Evolutionary conservation across 371 early-diverging fungal species (phyloP), one percentile per base, ranked within the genome.

Genomic region (Lichtheimia ramosa): DNA sequence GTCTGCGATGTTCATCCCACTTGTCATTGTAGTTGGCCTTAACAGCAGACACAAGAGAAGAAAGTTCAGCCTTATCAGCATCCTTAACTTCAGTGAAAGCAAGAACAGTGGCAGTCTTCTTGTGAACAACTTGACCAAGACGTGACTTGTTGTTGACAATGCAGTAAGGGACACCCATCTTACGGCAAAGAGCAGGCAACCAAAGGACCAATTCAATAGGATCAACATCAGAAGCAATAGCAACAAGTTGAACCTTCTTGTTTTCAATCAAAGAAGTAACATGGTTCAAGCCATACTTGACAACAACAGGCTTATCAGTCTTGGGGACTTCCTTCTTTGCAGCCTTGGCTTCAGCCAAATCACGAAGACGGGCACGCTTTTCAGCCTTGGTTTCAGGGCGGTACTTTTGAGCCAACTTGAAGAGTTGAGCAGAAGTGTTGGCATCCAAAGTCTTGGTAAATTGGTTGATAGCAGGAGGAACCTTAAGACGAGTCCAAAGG

Each of bases 211-310:
- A 70, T 79, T 99, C 99, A 77, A 99, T 96, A 63, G 99, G 99
- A 84, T 99, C 97, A 65, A 99, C 99, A 84, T 99, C 98, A 74
- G 96, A 87, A 63, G 99, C 99, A 80, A 99, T 99, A 68, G 99
- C 86, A 56, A 99, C 99, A 64, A 99, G 88, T 78, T 93, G 90
- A 69, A 99, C 96, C 90, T 97, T 99, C 91, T 99, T 99, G 75
- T 88, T 85, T 87, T 99, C 99, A 62, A 99, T 84, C 50, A 99
- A 83, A 53, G 96, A 92, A 61, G 97, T 96, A 70, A 99, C 91
- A 87, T 99, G 99, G 90, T 99, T 99, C 72, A 99, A 90, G 81
- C 99, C 99, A 82, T 92, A 96, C 92, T 99, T 99, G 85, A 98
- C 88, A 61, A 96, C 81, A 61, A 89, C 77, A 56, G 99, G 99